Evolutionary conservation across 306 rosid species (phyloP), one percentile per base, ranked within the genome.

Genomic region (Lablab purpureus): DNA sequence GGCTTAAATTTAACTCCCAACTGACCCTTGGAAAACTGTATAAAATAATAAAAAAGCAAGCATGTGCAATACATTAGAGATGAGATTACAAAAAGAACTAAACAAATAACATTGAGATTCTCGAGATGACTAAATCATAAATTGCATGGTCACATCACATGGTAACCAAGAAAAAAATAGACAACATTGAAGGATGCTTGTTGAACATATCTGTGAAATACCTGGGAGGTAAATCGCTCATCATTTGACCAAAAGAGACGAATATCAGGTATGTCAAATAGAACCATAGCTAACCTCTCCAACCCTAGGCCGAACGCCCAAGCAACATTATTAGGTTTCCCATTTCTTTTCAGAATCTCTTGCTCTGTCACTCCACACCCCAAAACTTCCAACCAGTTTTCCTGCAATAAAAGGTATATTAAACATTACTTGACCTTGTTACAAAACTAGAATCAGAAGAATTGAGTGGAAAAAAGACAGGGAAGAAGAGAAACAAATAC

Each of bases 281-380:
- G 89, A 87, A 96, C 97, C 99, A 96, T 96, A 25, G 99, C 99
- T 55, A 96, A 86, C 81, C 98, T 89, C 86, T 96, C 99, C 86
- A 96, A 81, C 50, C 99, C 99, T 45, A 96, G 92, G 79, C 99
- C 99, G 21, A 96, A 96, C 80, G 99, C 99, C 98, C 97, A 96
- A 77, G 99, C 98, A 80, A 96, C 97, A 83, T 91, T 90, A 80
- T 85, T 54, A 49, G 85, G 46, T 83, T 87, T 90, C 43, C 93
- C 97, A 79, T 93, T 91, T 87, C 92, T 89, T 62, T 75, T 89
- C 75, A 96, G 85, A 84, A 96, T 96, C 76, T 96, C 96, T 90
- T 93, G 97, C 85, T 96, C 98, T 58, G 93, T 93, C 87, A 93
- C 99, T 73, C 99, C 98, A 73, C 99, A 90, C 69, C 99, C 98